These are phyloP conservation scores for Metarhizium anisopliae DNA, from an alignment of 2,329 filamentous ascomycete species.

Conservation along the genomic window DNA sequence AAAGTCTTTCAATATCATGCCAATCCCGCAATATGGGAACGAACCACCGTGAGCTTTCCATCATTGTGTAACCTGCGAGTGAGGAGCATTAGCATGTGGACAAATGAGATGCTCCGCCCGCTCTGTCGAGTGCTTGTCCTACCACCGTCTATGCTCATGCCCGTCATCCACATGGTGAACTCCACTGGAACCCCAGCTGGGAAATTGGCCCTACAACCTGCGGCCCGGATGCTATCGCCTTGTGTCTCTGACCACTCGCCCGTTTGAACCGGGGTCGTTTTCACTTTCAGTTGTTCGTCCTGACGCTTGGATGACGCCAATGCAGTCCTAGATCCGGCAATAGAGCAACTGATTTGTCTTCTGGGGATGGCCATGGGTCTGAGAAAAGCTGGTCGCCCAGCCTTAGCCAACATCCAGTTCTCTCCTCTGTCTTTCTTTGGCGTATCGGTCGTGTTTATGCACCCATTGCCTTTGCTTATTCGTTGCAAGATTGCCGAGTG, in stretches of 20 bases:
- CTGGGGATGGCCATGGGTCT: neutral
- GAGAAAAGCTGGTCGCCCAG: neutral
- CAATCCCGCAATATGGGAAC: neutral
- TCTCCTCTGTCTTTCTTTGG: neutral
- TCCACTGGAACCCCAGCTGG: conserved; percentile 10
- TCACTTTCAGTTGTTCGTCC: conserved; percentile 1
- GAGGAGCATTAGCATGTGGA: neutral
- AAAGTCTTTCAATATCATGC: neutral
- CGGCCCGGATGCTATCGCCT: neutral
- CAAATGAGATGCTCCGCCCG: neutral
- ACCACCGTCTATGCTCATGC: conserved; percentile 5
- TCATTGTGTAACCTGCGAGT: neutral
- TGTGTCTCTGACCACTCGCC: conserved; percentile 4
- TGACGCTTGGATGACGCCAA: conserved; percentile 4
- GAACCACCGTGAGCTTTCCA: neutral
- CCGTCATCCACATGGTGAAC: conserved; percentile 8
- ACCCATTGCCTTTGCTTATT: neutral
- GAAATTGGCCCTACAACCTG: conserved; percentile 14
- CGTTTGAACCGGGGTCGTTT: conserved; percentile 1
- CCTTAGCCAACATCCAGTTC: neutral
- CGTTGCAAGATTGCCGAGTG: neutral
- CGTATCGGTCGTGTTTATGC: neutral
- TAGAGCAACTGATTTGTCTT: neutral
- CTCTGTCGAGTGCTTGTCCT: conserved; percentile 1
- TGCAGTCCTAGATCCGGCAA: neutral